Conservation (phyloP, 805 yeast species). For the Citeromyces matritensis region DNA sequence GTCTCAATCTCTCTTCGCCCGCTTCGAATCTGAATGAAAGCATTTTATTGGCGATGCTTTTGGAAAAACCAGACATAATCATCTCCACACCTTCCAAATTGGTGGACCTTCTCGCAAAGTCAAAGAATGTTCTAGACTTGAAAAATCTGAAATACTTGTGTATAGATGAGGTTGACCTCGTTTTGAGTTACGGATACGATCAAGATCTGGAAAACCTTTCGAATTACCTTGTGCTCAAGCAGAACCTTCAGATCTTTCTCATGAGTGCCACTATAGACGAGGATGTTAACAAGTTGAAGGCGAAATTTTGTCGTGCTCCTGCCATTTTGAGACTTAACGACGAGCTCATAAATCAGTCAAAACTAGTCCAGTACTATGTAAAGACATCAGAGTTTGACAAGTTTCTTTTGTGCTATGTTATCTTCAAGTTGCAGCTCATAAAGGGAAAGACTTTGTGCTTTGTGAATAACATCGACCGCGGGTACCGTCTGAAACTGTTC, state of each 20-base stretch:
- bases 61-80: conserved; percentile 66
- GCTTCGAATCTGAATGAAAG: conserved; percentile 51
- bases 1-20: conserved; percentile 41
- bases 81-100: conserved; percentile 82
- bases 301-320: conserved; percentile 67
- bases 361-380: conserved; percentile 74
- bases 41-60: conserved; percentile 54
- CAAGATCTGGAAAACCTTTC: conserved; percentile 67
- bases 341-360: conserved; percentile 32
- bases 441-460: conserved; percentile 85
- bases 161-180: conserved; percentile 90
- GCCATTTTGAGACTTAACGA: conserved; percentile 71
- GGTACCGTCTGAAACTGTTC: conserved; percentile 81
- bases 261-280: conserved; percentile 95
- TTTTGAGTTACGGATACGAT: conserved; percentile 78
- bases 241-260: conserved; percentile 71
- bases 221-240: conserved; percentile 50
- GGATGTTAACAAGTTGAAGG: conserved; percentile 66
- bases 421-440: conserved; percentile 74
- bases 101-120: conserved; percentile 33
- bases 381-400: conserved; percentile 83
- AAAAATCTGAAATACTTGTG: conserved; percentile 53
- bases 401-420: conserved; percentile 79
- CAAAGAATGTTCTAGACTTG: conserved; percentile 19
- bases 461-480: conserved; percentile 91